These are phyloP conservation scores for Fusarium papillatum DNA, from an alignment of 2,329 filamentous ascomycete genomes.

Conservation along the genomic window DNA sequence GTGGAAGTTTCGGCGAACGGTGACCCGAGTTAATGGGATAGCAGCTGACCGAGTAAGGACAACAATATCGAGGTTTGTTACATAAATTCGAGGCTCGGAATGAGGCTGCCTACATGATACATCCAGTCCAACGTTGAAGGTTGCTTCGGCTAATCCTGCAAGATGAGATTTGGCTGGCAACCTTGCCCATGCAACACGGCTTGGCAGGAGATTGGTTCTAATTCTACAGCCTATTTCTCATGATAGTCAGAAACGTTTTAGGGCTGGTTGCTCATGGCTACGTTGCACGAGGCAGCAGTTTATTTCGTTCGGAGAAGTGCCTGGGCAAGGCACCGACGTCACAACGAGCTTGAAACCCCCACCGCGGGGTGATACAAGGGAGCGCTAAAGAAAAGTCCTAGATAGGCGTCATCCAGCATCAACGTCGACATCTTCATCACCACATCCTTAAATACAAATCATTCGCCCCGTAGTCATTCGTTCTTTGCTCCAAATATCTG, in stretches of 20 bases:
- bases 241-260: not conserved
- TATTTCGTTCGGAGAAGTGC: not conserved
- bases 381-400: conserved; percentile 18
- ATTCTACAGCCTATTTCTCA: not conserved
- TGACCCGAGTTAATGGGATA: not conserved
- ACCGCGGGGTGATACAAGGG: conserved; percentile 15
- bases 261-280: not conserved
- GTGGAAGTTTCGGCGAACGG: not conserved
- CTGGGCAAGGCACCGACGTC: conserved; percentile 1
- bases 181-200: not conserved
- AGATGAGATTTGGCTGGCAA: not conserved
- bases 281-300: not conserved
- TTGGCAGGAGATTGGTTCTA: not conserved
- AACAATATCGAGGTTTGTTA: not conserved
- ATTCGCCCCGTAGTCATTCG: not conserved
- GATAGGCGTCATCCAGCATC: conserved; percentile 7
- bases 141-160: not conserved
- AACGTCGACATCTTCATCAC: conserved; percentile 18
- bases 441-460: not conserved
- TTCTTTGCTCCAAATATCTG: too few relatives aligned
- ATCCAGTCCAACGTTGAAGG: not conserved
- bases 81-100: not conserved
- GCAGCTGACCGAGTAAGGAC: not conserved
- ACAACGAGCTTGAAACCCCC: conserved; percentile 1
- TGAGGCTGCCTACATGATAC: not conserved